Evolutionary conservation across 805 yeast species (phyloP).

Genomic region (Metschnikowia borealis): DNA sequence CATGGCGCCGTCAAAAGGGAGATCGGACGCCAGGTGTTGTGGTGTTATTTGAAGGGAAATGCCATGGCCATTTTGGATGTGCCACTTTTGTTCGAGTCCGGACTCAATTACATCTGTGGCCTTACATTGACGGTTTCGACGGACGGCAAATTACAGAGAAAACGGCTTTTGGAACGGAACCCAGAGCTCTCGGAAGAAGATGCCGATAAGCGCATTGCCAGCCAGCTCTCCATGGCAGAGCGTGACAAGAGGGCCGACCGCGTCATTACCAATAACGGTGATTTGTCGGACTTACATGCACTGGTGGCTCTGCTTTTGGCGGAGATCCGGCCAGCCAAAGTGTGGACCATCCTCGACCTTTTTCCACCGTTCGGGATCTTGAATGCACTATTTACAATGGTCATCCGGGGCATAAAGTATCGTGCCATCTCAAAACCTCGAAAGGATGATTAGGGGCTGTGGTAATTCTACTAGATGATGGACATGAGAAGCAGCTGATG

Average conservation of each 20-base stretch:
- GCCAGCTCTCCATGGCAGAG: constrained; percentile 68
- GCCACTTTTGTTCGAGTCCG: constrained; percentile 83
- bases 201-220: constrained; percentile 63
- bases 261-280: constrained; percentile 58
- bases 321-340: constrained; percentile 28
- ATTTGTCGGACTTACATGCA: constrained; percentile 21
- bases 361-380: constrained; percentile 39
- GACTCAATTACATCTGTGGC: constrained; percentile 69
- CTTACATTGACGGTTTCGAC: constrained; percentile 65
- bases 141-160: constrained; percentile 50
- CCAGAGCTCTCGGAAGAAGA: constrained; percentile 61
- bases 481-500: no score
- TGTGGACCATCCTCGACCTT: constrained; percentile 25
- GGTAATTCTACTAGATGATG: no score
- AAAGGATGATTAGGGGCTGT: neutral
- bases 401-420: constrained; percentile 4
- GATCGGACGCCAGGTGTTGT: constrained; percentile 53
- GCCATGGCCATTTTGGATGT: constrained; percentile 76
- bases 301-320: constrained; percentile 21
- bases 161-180: constrained; percentile 64
- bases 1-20: constrained; percentile 83
- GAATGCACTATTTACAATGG: constrained; percentile 8
- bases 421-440: neutral
- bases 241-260: constrained; percentile 60
- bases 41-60: constrained; percentile 55